These are phyloP conservation scores for Globisporangium carolinianum DNA, from an alignment of 352 stramenopile genomes.

Conservation along the genomic window DNA sequence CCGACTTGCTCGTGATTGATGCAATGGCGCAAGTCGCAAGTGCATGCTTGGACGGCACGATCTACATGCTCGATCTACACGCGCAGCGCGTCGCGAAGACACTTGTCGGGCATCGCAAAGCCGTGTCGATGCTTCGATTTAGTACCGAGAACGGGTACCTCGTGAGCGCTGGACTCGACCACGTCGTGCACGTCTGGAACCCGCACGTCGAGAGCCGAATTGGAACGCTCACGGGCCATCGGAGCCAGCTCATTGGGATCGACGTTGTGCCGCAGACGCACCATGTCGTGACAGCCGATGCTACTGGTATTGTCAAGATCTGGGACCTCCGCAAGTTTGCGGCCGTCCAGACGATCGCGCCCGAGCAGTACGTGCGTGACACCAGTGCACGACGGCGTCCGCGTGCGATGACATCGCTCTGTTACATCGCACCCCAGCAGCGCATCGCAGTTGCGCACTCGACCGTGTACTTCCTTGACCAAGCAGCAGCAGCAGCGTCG, in stretches of 20 bases:
- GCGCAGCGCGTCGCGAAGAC: conserved; percentile 19
- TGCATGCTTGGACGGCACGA: conserved; percentile 41
- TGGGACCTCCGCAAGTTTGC: conserved; percentile 49
- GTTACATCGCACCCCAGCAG: conserved; percentile 22
- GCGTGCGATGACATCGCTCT: conserved; percentile 24
- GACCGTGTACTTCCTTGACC: conserved; percentile 45
- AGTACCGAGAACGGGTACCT: conserved; percentile 41
- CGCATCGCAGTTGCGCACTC: conserved; percentile 46
- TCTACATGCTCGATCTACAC: conserved; percentile 50
- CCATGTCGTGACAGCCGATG: conserved; percentile 48
- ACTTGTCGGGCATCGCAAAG: conserved; percentile 31
- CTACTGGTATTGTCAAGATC: conserved; percentile 45
- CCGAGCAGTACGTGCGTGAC: conserved; percentile 26
- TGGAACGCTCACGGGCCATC: conserved; percentile 32
- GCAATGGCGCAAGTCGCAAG: conserved; percentile 24
- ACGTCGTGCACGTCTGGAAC: conserved; percentile 55
- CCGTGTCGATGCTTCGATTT: conserved; percentile 39
- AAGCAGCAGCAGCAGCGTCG: conserved; percentile 2
- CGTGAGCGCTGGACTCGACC: conserved; percentile 45
- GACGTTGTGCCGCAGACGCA: conserved; percentile 32
- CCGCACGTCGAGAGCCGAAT: conserved; percentile 54
- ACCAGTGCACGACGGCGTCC: conserved; percentile 2
- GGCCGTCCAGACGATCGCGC: conserved; percentile 27
- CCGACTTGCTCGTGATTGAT: conserved; percentile 32
- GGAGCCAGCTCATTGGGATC: conserved; percentile 40